These are phyloP conservation scores for Penicillium glabrum DNA, from an alignment of 2,329 filamentous ascomycete species.

Conservation along the genomic window DNA sequence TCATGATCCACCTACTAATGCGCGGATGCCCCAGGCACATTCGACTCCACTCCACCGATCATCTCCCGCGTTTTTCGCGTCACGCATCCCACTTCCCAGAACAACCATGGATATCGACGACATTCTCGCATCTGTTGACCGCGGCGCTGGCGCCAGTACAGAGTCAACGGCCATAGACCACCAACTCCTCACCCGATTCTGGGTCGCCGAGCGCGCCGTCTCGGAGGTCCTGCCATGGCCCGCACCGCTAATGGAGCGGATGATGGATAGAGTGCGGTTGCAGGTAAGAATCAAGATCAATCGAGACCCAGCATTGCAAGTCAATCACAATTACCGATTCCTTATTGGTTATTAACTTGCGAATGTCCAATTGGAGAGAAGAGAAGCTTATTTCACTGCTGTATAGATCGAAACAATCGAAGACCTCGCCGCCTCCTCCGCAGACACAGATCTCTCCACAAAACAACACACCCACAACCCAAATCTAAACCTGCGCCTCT, in stretches of 20 bases:
- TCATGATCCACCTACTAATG: not conserved
- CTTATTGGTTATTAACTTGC: not conserved
- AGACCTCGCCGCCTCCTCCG: slow-evolving; percentile 50
- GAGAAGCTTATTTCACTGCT: not conserved
- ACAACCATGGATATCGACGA: slow-evolving; percentile 73
- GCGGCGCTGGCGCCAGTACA: slow-evolving; percentile 45
- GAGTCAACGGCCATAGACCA: slow-evolving; percentile 62
- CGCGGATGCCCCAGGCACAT: slow-evolving; percentile 41
- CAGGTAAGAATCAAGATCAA: slow-evolving; percentile 46
- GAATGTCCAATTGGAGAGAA: not conserved
- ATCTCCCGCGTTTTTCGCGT: slow-evolving; percentile 34
- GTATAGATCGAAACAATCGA: slow-evolving; percentile 65
- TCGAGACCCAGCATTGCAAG: not conserved
- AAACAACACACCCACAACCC: slow-evolving; percentile 73
- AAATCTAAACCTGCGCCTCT: slow-evolving; percentile 87
- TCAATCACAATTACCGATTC: not conserved
- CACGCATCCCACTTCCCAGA: slow-evolving; percentile 7
- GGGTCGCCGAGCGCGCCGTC: slow-evolving; percentile 87
- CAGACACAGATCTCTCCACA: slow-evolving; percentile 36
- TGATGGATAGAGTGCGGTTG: slow-evolving; percentile 68
- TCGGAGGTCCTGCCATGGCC: slow-evolving; percentile 85
- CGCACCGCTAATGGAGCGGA: slow-evolving; percentile 74
- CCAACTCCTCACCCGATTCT: slow-evolving; percentile 84
- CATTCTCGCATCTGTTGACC: slow-evolving; percentile 73
- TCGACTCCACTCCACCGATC: slow-evolving; percentile 1